Conservation (phyloP, 1,284 basidiomycete genomes). For the Rhodotorula sp. region DNA sequence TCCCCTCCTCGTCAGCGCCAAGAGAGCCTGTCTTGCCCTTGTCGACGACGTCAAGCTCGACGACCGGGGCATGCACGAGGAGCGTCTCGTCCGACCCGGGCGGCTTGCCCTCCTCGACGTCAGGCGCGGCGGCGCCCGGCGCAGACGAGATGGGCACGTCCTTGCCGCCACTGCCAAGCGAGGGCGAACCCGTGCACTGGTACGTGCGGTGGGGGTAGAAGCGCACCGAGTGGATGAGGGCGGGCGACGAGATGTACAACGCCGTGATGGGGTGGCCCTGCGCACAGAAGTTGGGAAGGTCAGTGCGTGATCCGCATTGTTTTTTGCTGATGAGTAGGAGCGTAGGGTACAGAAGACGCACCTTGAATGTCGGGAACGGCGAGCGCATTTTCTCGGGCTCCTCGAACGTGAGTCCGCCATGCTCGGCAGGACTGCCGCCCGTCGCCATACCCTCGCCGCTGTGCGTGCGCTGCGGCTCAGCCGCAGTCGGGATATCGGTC, state of each 20-base stretch:
- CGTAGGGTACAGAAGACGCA: not conserved
- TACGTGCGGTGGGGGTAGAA: conserved; percentile 8
- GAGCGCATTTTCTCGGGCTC: not conserved
- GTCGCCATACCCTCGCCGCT: not conserved
- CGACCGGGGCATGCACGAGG: conserved; percentile 4
- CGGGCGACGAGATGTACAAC: conserved; percentile 6
- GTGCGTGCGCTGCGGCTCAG: not conserved
- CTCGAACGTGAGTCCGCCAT: not conserved
- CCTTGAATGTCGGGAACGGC: conserved; percentile 20
- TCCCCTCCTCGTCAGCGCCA: not conserved
- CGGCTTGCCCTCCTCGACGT: not conserved
- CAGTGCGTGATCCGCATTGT: too few relatives aligned
- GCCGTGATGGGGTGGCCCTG: conserved; percentile 24
- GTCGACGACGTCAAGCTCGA: conserved; percentile 20
- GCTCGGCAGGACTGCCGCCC: not conserved
- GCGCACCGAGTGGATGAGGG: conserved; percentile 5
- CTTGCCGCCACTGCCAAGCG: not conserved
- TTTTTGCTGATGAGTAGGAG: too few relatives aligned
- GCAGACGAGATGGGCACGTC: not conserved
- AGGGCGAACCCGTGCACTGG: not conserved
- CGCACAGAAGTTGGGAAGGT: not conserved
- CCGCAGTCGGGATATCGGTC: not conserved
- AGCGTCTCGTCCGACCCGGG: not conserved
- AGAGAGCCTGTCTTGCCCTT: not conserved
- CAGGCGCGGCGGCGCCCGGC: not conserved